Base-by-base conservation (phyloP, 23 red algal genomes). In the Gracilariopsis chorda region DNA sequence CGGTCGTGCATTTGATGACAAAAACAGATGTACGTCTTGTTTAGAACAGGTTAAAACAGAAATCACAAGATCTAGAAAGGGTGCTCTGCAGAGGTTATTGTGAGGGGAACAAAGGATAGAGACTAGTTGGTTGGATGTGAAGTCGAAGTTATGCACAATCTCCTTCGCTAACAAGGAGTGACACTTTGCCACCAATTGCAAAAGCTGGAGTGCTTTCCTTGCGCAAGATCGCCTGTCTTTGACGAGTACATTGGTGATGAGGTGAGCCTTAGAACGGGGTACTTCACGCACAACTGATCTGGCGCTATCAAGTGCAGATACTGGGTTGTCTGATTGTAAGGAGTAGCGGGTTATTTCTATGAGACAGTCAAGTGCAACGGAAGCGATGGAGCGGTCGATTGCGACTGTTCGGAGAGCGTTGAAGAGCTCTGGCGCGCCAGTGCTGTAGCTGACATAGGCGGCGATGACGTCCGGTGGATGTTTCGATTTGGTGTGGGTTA, bases 101-200 rank as follows among this genome's bases (percentile, higher is more conserved):
- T n/a, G 17, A 20, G 42, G 29, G 23, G 64, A 76, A 48, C 83
- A 88, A 9, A 88, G 65, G 25, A 55, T 40, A 1, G 62, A 40
- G 23, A 43, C 49, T 32, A 88, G 32, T 34, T 47, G 63, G 21
- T 88, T 42, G 83, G 62, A 41, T 17, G 48, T 43, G 13, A 88
- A 44, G 16, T 77, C n/a, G 46, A 73, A 73, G 24, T 64, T 60
- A 70, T 88, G 73, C 20, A 88, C 17, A 13, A 88, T 20, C 39
- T 88, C 83, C 48, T 88, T 88, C 34, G 83, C 83, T 36, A 88
- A 48, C 34, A 88, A 32, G 2, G 83, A 48, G 40, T 88, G 83
- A 21, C 47, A 56, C 40, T 33, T 35, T 7, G 83, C 83, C 40
- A 70, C 63, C 34, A 77, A 51, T 17, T 36, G 63, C 43, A 88